Evolutionary conservation across 202 grass and related monocot species (phyloP), one percentile per base, ranked within the genome.

Genomic region (Zizania palustris): DNA sequence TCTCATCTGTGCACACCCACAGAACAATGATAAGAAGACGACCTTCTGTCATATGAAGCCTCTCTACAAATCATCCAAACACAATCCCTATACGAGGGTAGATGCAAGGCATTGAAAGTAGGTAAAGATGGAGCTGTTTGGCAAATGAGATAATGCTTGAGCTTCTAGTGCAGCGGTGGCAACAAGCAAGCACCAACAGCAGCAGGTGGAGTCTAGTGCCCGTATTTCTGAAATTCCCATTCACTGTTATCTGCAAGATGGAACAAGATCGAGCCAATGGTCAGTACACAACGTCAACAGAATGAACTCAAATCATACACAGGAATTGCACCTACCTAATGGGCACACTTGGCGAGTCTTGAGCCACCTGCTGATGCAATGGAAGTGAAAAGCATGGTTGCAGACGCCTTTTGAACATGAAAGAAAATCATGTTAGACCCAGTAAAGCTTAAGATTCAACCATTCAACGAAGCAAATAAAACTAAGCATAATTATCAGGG

Each of bases 171-270:
- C 42, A 15, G 53, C 16, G 28, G 59, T 76, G 19, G 63, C 75
- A 66, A 45, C 28, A 50, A 75, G 21, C 71, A 60, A 64, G 48
- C 22, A 21, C 35, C 40, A 57, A 77, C 22, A 80, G 68, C 28
- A 2, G 28, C 38, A 73, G 45, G 40, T 59, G 63, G 22, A 18
- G 7, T 51, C 76, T 87, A 93, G 85, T 93, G 90, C 6, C 90
- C 90, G 80, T 93, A 93, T 76, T 93, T 90, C 85, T 93, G 91
- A 67, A 88, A 93, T 75, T 93, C 91, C 87, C 91, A 93, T 73
- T 90, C 91, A 41, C 87, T 90, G 79, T 93, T 93, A 59, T 93
- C 87, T 93, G 82, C 28, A 83, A 57, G 75, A 71, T 68, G 14
- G 64, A 55, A 65, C 9, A 36, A 57, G 22, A n/a, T n/a, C n/a